Evolutionary conservation across 2,329 filamentous ascomycete species (phyloP), one percentile per base, ranked within the genome.

Genomic region (Fusarium musae): DNA sequence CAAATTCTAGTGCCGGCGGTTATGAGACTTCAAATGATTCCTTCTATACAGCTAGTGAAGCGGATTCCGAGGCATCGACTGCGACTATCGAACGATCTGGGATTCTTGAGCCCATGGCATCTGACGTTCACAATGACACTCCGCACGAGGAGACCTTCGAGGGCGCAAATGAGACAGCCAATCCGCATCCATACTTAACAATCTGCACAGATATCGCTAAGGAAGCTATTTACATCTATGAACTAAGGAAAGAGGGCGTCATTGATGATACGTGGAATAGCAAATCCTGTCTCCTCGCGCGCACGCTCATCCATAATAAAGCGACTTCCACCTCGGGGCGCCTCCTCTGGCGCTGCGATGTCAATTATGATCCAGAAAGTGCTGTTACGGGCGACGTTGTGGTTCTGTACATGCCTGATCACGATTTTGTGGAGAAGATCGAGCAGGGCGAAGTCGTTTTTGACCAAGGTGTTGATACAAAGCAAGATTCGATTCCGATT

Each of bases 91-190:
- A 23, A 17, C 19, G 50, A 7, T 36, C 49, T 16, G 6, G 3
- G 9, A 15, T 26, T 9, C 9, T 37, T 17, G 50, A n/a, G 23
- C 50, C 50, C 2, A 21, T 13, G 0, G 5, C 19, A 6, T 16
- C 23, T 9, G 13, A 3, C 3, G 5, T 8, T 53, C 3, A 1
- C 13, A 9, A 3, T 12, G 7, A 17, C 15, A 16, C 16, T 13
- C 21, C 2, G 4, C n/a, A 36, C 3, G 1, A 16, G 9, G 12
- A 26, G 3, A 9, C 2, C 6, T 0, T 21, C 4, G n/a, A 36
- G 3, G n/a, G 10, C 4, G 4, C 1, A 16, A 11, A 6, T 3
- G n/a, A 26, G 2, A 36, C 32, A n/a, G 17, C 16, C 0, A 53
- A 53, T 2, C 50, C 50, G 5, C 34, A 39, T 3, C 34, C 34